Percentiles rank a stretch among this genome's conserved stretches.
phyloP scores from a whole-genome alignment of 345 rosid genomes.

The Syzygium aromaticum region DNA sequence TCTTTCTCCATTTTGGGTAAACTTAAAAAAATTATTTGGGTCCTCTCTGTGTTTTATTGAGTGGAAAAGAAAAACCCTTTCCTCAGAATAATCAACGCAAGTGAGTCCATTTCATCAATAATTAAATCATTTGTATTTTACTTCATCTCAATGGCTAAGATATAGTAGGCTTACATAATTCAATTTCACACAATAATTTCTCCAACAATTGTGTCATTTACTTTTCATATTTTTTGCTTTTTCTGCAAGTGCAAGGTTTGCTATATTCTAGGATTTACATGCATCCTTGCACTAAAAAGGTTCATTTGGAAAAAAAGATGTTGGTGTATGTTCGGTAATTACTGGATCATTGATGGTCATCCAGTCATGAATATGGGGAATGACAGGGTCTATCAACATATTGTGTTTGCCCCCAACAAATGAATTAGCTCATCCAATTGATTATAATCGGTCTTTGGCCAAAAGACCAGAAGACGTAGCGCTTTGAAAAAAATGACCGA shows the following conservation, averaged over 20 bases:
- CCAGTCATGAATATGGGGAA: neutral
- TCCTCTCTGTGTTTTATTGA: neutral
- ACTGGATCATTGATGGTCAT: neutral
- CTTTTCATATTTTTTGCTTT: neutral
- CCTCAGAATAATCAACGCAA: neutral
- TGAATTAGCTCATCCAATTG: neutral
- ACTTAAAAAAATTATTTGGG: neutral
- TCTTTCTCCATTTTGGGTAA: neutral
- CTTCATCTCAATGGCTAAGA: no score
- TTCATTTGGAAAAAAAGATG: neutral
- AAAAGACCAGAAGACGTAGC: neutral
- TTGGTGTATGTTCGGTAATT: neutral
- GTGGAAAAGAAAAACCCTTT: neutral
- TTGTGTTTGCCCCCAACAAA: neutral
- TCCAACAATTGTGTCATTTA: neutral
- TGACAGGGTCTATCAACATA: neutral
- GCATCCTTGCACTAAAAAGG: neutral
- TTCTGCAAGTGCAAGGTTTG: neutral
- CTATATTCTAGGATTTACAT: neutral
- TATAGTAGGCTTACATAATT: neutral
- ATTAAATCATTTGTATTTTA: neutral
- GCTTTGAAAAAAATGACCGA: neutral
- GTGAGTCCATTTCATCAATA: neutral
- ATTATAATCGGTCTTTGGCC: neutral
- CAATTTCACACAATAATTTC: neutral